These are phyloP conservation scores for Trichoderma hamatum DNA, from an alignment of 2,329 filamentous ascomycete species.

Conservation along the genomic window DNA sequence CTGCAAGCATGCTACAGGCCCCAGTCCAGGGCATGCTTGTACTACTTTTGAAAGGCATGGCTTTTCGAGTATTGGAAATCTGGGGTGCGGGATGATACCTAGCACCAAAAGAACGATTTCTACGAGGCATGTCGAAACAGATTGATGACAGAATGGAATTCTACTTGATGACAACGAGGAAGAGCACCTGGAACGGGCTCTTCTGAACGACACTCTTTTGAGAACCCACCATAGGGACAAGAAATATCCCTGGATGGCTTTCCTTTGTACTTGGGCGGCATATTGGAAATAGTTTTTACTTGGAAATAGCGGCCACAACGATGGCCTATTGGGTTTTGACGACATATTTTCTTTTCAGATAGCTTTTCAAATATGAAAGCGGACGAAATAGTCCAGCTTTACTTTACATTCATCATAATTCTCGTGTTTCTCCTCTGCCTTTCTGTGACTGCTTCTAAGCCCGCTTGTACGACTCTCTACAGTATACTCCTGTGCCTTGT, in stretches of 20 bases:
- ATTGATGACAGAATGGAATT: conserved; percentile 25
- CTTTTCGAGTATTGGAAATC: conserved; percentile 26
- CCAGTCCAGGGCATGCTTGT: conserved; percentile 25
- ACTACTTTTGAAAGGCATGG: conserved; percentile 25
- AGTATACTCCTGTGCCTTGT: not conserved
- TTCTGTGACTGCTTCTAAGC: conserved; percentile 3
- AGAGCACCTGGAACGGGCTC: conserved; percentile 22
- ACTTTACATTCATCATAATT: conserved; percentile 7
- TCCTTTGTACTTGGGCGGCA: conserved; percentile 25
- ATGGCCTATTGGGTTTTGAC: conserved; percentile 24
- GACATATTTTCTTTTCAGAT: conserved; percentile 21
- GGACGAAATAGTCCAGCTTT: conserved; percentile 18
- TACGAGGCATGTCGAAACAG: conserved; percentile 24
- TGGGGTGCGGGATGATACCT: conserved; percentile 23
- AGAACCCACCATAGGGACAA: conserved; percentile 22
- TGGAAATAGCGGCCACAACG: conserved; percentile 16
- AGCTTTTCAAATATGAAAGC: conserved; percentile 17
- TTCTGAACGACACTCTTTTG: conserved; percentile 24
- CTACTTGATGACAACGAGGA: conserved; percentile 20
- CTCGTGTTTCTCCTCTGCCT: not conserved
- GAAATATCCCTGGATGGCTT: conserved; percentile 17
- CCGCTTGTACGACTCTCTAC: not conserved
- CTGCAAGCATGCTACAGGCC: conserved; percentile 26
- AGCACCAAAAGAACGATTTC: conserved; percentile 4
- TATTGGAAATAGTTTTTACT: conserved; percentile 23